phyloP scores from a whole-genome alignment of 75 land plant genomes.

The Pinus tabuliformis region DNA sequence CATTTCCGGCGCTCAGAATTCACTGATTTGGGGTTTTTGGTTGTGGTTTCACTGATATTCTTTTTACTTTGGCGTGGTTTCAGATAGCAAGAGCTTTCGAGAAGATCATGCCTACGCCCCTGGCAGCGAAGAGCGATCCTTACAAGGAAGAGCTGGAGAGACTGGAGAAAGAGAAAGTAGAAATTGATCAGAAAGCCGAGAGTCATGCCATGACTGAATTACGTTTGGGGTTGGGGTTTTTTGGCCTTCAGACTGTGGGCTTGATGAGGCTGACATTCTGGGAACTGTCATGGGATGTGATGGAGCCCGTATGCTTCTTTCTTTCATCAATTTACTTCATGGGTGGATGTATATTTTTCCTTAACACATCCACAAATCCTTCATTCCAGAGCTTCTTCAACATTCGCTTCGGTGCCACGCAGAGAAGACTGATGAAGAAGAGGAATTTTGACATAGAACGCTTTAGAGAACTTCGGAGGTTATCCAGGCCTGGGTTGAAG shows the following conservation, averaged over 20 bases:
- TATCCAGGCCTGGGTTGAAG: background rate
- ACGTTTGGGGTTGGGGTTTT: conserved; percentile 48
- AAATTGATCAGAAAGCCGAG: conserved; percentile 49
- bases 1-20: background rate
- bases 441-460: conserved; percentile 34
- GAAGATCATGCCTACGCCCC: conserved; percentile 5
- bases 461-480: conserved; percentile 21
- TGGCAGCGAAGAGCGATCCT: conserved; percentile 23
- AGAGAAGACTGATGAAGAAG: conserved; percentile 27
- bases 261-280: conserved; percentile 76
- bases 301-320: conserved; percentile 80
- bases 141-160: conserved; percentile 39
- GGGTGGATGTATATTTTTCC: conserved; percentile 62
- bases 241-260: conserved; percentile 41
- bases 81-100: conserved; percentile 32
- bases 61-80: background rate
- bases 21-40: too few species aligned
- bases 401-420: conserved; percentile 44
- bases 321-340: conserved; percentile 52
- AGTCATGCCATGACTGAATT: conserved; percentile 39
- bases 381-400: conserved; percentile 57
- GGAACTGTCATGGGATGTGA: conserved; percentile 83
- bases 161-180: conserved; percentile 41
- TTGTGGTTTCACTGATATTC: background rate
- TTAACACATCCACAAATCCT: conserved; percentile 45